Evolutionary conservation across 768 basidiomycete genomes (phyloP), one percentile per base, ranked within the genome.

Genomic region (Suillus lakei): DNA sequence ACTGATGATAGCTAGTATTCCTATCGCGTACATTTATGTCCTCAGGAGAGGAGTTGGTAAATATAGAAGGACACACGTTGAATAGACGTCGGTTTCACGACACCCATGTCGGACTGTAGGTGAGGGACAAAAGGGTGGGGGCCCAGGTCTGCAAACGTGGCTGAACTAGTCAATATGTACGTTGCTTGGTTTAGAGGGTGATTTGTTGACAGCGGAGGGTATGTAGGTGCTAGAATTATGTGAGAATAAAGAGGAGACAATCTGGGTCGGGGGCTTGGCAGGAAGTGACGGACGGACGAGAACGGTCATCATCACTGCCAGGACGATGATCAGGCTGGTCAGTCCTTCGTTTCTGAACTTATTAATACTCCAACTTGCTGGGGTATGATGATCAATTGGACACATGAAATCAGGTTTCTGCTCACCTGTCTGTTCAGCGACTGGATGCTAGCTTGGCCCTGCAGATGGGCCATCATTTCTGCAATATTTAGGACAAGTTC

Each of bases 1-100:
- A 63, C 98, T 92, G 67, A 98, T 93, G 63, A 98, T 87, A 1
- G 96, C 96, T 23, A 99, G 84, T 2, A 96, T 98, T 32, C 97
- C 97, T 72, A 99, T 93, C 95, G 65, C 91, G 83, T 59, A 80
- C 79, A 56, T 70, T 67, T 66, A 77, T 78, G 67, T 75, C 80
- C 32, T 77, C 69, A 0, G 82, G 75, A 9, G 73, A 65, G 9
- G 77, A 70, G 44, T 75, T 78, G 4, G 92, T 84, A 50, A 98
- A 83, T n/a, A 89, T 76, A 7, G 83, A 15, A 91, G 79, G 13
- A 84, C 84, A 9, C 88, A 64, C 91, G 85, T 77, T 99, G 97
- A 66, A 98, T 95, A 12, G 92, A 89, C 0, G 97, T 99, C 4
- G 97, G 97, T 69, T 90, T 92, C 13, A 83, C 76, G 50, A 99